Base-by-base conservation (phyloP, 768 basidiomycete species). In the Termitomyces sp. region DNA sequence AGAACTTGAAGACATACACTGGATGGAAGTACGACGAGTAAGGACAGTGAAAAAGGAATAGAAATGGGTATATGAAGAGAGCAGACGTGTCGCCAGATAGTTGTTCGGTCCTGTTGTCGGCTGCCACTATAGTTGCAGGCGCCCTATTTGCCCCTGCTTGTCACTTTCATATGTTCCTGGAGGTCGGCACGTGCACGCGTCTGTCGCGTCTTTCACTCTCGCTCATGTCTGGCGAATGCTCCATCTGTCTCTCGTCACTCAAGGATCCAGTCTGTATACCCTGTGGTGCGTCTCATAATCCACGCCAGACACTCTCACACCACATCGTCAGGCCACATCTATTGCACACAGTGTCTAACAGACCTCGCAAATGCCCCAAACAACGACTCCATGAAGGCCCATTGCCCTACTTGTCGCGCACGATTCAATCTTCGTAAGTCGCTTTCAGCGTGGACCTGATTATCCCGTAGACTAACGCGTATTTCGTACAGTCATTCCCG, bases 361-460 rank as follows among this genome's bases (percentile, higher is more conserved):
- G 68, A 66, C 43, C 66, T 75, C 47, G 72, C 76, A n/a, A 73
- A 74, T 47, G 59, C 64, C 0, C 68, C 71, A 10, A 59, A 62
- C 11, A 68, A 69, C 47, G 66, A 69, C 38, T 66, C 63, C 1
- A 63, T 71, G 52, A 72, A 69, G 49, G 70, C 80, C n/a, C 57
- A 74, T 52, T 88, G 86, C 59, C 85, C 86, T 0, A 76, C 79
- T 0, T 88, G 86, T 65, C 78, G 84, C 40, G 65, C 71, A 3
- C 44, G 68, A n/a, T 88, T 86, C 57, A 71, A 75, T 50, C 78
- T 78, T 58, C 72, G 85, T 86, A 44, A 50, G 73, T 65, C 36
- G 13, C 51, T 16, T 22, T 13, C n/a, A 3, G 12, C 4, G 11
- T 27, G 35, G 3, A 4, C 5, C 1, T 45, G 1, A 43, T n/a